phyloP scores from a whole-genome alignment of 192 early-diverging fungal genomes.

The Entomortierella beljakovae region DNA sequence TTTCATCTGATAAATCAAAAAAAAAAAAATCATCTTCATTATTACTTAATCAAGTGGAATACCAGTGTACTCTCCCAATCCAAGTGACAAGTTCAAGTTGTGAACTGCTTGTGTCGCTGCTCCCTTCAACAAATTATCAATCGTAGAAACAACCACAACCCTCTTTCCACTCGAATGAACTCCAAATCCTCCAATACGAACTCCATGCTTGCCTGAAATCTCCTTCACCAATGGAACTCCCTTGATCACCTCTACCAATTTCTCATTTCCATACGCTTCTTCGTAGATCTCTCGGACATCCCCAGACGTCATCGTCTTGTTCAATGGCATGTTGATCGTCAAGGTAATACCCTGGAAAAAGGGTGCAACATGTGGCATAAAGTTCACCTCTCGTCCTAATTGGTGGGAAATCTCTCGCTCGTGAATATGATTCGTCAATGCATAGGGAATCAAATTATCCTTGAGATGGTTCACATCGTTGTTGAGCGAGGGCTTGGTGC shows the following conservation, averaged over 20 bases:
- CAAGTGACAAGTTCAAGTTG: slow-evolving; percentile 96
- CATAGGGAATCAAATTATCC: slow-evolving; percentile 94
- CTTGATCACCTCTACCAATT: slow-evolving; percentile 82
- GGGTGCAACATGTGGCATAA: slow-evolving; percentile 91
- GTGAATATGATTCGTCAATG: slow-evolving; percentile 96
- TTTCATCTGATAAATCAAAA: not conserved
- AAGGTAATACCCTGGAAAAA: slow-evolving; percentile 96
- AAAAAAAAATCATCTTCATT: not conserved
- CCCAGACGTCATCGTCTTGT: slow-evolving; percentile 73
- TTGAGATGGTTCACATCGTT: slow-evolving; percentile 90
- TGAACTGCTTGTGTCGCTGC: slow-evolving; percentile 97
- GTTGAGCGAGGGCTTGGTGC: slow-evolving; percentile 96
- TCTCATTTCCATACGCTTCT: slow-evolving; percentile 81
- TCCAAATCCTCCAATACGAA: slow-evolving; percentile 93
- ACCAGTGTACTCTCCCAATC: slow-evolving; percentile 89
- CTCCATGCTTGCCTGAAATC: slow-evolving; percentile 90
- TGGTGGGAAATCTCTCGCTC: slow-evolving; percentile 92
- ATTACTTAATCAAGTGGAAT: slow-evolving; percentile 73
- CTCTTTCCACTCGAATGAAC: slow-evolving; percentile 82
- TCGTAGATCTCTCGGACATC: slow-evolving; percentile 80
- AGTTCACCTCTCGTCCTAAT: slow-evolving; percentile 73
- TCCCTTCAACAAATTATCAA: slow-evolving; percentile 98
- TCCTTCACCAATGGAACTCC: slow-evolving; percentile 88
- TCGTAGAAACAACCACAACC: slow-evolving; percentile 90
- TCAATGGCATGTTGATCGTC: slow-evolving; percentile 90